Base-by-base conservation (phyloP, 805 yeast genomes). In the Myxozyma udenii region DNA sequence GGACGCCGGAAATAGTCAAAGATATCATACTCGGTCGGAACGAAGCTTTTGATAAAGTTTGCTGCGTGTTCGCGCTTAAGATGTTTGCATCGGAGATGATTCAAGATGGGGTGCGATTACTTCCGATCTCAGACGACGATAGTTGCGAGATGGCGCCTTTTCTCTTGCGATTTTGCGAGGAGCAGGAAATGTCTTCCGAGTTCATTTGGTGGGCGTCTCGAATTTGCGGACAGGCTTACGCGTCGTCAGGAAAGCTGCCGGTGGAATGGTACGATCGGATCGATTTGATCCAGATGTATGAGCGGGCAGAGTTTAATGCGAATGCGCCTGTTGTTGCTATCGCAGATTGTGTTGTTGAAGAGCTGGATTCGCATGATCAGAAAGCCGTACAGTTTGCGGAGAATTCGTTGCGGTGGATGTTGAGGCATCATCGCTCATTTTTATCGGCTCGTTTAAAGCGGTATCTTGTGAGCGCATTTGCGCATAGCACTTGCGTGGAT, bases 151-250 rank as follows among this genome's bases (percentile, higher is more conserved):
- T 51, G 41, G 41, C 50, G 11, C 28, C 44, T 21, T 35, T 26
- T 24, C 32, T 53, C 23, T 37, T 53, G 19, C 21, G 26, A 22
- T 7, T 47, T n/a, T 49, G 51, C 33, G 12, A 37, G 16, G 38
- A 21, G 14, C 38, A 43, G 11, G 30, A 45, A 11, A 19, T 53
- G 40, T 43, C 54, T 6, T 40, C 23, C 24, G 55, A 38, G 11
- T 55, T 55, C 41, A 14, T 33, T 6, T 6, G 18, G 3, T 55
- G 60, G 60, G 44, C 44, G 7, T 32, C 54, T 1, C 41, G 35
- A 12, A 40, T 53, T 2, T 48, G 53, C 39, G 60, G 53, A 3
- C 47, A 44, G 2, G 60, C 53, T 5, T 55, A 55, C 26, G 49
- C 53, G 9, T 26, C 47, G 6, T 28, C 23, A 9, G 60, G 60